These are phyloP conservation scores for Solanum lycopersicoides DNA, from an alignment of 257 asterid genomes.

Conservation along the genomic window DNA sequence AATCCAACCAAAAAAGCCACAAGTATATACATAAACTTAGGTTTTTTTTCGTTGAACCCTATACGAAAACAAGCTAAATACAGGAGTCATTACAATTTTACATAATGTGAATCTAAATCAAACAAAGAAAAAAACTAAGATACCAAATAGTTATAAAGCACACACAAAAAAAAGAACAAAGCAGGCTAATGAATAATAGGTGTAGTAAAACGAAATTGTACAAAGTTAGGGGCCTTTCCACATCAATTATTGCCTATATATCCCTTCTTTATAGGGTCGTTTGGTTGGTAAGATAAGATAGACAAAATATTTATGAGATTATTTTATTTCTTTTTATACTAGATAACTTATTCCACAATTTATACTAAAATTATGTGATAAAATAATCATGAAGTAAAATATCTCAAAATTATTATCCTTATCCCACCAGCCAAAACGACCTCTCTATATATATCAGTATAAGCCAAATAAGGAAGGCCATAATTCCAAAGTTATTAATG, in stretches of 20 bases:
- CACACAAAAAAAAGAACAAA: background rate
- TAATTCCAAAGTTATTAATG: background rate
- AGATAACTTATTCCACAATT: too few species aligned
- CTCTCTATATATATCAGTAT: conserved; percentile 34
- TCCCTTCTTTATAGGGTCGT: background rate
- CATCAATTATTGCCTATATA: conserved; percentile 19
- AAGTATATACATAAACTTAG: background rate
- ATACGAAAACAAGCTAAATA: background rate
- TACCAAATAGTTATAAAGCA: background rate
- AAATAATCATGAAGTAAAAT: background rate
- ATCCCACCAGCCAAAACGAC: accelerated
- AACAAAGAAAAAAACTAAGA: too few species aligned
- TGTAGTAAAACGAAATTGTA: background rate
- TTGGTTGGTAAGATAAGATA: background rate
- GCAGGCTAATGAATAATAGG: background rate
- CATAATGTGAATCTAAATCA: background rate
- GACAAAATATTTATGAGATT: background rate
- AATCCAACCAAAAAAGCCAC: background rate
- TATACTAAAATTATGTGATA: background rate
- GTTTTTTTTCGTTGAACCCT: background rate
- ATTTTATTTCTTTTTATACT: background rate
- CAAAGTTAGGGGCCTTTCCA: conserved; percentile 10
- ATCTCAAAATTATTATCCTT: background rate
- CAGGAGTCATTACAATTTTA: background rate
- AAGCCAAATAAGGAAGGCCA: conserved; percentile 51